Percentiles rank a stretch among this genome's conserved stretches.
Evolutionary conservation across 768 basidiomycete genomes (phyloP).

Genomic region (Lentinula raphanica): DNA sequence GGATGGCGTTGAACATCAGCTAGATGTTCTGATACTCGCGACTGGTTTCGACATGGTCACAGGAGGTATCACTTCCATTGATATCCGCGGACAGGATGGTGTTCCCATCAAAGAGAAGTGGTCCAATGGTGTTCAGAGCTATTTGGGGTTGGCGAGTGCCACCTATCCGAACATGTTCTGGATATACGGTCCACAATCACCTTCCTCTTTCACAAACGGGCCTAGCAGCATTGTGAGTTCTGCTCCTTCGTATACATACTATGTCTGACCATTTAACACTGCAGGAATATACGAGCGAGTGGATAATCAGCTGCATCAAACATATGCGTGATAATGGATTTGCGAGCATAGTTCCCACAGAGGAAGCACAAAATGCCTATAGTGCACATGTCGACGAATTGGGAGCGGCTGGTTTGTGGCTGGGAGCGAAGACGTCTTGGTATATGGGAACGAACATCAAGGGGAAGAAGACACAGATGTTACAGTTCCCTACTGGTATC

Average conservation of each 20-base stretch:
- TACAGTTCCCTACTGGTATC: not conserved
- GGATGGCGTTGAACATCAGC: conserved; percentile 6
- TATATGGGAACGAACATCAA: conserved; percentile 12
- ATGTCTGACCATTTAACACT: not conserved
- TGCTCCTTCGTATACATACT: not conserved
- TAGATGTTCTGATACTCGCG: conserved; percentile 4
- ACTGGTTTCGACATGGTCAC: conserved; percentile 8
- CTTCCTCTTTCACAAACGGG: conserved; percentile 12
- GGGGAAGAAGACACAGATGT: not conserved
- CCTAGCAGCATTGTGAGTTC: conserved; percentile 11
- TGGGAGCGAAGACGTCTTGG: conserved; percentile 10
- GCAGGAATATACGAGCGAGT: conserved; percentile 21
- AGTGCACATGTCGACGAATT: not conserved
- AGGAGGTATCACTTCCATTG: conserved; percentile 6
- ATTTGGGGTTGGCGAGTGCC: conserved; percentile 12
- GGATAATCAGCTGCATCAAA: conserved; percentile 18
- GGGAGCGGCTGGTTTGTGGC: not conserved
- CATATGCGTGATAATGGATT: conserved; percentile 12
- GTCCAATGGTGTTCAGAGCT: conserved; percentile 7
- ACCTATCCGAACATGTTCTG: conserved; percentile 16
- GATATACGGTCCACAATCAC: conserved; percentile 13
- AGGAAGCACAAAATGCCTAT: not conserved
- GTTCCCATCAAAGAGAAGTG: conserved; percentile 4
- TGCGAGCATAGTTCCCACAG: not conserved
- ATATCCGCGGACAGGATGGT: conserved; percentile 5